phyloP scores from a whole-genome alignment of 129 eudicot genomes.

The Flaveria ramosissima region DNA sequence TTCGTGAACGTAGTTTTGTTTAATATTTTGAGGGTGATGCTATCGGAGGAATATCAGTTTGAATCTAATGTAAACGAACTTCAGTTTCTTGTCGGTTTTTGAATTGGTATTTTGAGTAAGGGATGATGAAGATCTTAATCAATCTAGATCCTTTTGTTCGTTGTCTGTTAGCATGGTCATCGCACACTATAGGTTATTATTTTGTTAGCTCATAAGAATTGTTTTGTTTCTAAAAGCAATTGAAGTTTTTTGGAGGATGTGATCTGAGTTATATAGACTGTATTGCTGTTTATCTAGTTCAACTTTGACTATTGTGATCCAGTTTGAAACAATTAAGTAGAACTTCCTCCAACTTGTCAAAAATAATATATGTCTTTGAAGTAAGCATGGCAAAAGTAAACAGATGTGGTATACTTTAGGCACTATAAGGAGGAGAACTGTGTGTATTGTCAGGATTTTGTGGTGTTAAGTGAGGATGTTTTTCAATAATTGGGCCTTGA shows the following conservation, averaged over 20 bases:
- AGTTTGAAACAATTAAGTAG: not conserved
- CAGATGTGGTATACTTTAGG: not conserved
- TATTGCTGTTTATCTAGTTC: not conserved
- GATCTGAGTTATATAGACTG: constrained; percentile 15
- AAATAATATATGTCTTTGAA: not conserved
- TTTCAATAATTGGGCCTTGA: not conserved
- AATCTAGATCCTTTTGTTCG: constrained; percentile 15
- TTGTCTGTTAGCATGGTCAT: not conserved
- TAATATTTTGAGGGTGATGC: not conserved
- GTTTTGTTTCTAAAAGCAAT: not conserved
- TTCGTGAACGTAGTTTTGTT: not conserved
- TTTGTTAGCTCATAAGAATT: not conserved
- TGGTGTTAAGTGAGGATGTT: not conserved
- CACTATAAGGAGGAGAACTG: not conserved
- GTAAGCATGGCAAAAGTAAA: not conserved
- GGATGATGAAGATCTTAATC: not conserved
- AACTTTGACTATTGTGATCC: not conserved
- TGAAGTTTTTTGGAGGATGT: constrained; percentile 13
- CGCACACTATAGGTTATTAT: not conserved
- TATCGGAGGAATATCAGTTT: not conserved
- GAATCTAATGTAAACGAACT: constrained; percentile 12
- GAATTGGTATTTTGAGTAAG: constrained; percentile 1
- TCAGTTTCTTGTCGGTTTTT: constrained; percentile 8
- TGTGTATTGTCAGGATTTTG: constrained; percentile 2
- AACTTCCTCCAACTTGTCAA: not conserved